A percentile compares a stretch with the other conserved stretches of the same genome.
These are phyloP conservation scores for Pichia occidentalis DNA, from an alignment of 805 yeast species.

Conservation along the genomic window DNA sequence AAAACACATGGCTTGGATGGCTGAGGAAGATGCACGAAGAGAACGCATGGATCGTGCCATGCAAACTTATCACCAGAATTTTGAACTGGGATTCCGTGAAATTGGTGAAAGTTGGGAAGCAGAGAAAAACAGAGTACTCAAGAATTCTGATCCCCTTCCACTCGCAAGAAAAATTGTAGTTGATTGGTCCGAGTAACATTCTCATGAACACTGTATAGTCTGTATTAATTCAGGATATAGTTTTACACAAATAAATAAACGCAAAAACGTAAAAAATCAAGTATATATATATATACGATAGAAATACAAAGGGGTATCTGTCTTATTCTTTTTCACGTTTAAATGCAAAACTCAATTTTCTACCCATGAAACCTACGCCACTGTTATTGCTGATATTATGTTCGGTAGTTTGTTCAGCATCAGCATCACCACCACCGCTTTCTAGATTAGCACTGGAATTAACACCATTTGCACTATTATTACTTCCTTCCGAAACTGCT, in stretches of 20 bases:
- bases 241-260: too few relatives aligned
- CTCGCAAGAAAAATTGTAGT: slow-evolving; percentile 42
- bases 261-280: not conserved
- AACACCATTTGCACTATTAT: not conserved
- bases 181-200: slow-evolving; percentile 55
- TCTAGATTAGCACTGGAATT: slow-evolving; percentile 12
- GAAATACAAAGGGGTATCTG: slow-evolving; percentile 7
- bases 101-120: slow-evolving; percentile 65
- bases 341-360: slow-evolving; percentile 28
- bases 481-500: not conserved
- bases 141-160: slow-evolving; percentile 62
- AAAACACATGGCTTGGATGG: slow-evolving; percentile 80
- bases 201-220: too few relatives aligned
- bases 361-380: slow-evolving; percentile 15
- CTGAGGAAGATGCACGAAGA: slow-evolving; percentile 64
- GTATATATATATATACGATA: not conserved
- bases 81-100: slow-evolving; percentile 74
- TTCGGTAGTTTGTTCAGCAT: slow-evolving; percentile 1
- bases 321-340: slow-evolving; percentile 26
- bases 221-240: too few relatives aligned
- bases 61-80: slow-evolving; percentile 61
- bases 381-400: not conserved
- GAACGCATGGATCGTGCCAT: slow-evolving; percentile 56
- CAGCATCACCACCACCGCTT: slow-evolving; percentile 7
- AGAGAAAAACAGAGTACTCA: slow-evolving; percentile 65